phyloP scores from a whole-genome alignment of 2,329 filamentous ascomycete species.

The Cercospora nicotianae region DNA sequence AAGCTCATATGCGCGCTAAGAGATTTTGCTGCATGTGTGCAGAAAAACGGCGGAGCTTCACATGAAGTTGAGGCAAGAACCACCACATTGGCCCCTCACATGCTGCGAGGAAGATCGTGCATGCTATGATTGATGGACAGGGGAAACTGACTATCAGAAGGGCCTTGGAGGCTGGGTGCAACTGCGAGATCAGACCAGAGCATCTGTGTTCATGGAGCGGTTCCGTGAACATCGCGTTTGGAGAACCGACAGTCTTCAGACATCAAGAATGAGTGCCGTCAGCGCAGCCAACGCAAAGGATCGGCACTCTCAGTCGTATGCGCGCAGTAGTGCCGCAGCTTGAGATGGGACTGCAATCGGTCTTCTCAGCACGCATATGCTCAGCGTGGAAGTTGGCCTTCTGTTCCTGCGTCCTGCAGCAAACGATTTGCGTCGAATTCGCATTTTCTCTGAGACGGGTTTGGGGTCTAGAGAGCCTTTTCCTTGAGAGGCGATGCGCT shows the following conservation, averaged over 20 bases:
- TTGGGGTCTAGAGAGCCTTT: not conserved
- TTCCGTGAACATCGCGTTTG: not conserved
- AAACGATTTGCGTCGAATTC: not conserved
- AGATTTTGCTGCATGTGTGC: not conserved
- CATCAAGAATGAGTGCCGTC: not conserved
- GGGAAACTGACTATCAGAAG: not conserved
- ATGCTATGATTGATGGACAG: not conserved
- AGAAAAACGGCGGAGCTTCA: not conserved
- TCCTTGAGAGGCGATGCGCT: not conserved
- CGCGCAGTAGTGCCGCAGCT: not conserved
- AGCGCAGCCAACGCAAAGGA: not conserved
- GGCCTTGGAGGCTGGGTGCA: not conserved
- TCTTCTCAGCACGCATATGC: not conserved
- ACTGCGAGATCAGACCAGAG: not conserved
- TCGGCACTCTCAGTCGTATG: too few relatives aligned
- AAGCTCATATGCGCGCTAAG: not conserved
- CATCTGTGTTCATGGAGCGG: not conserved
- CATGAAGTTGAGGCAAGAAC: not conserved
- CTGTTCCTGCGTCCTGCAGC: not conserved
- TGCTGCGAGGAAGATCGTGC: not conserved
- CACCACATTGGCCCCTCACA: not conserved
- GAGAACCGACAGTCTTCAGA: not conserved
- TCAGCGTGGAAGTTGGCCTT: not conserved
- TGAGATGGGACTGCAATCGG: not conserved
- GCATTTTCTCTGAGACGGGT: too few relatives aligned